These are phyloP conservation scores for Penicillium freii DNA, from an alignment of 2,329 filamentous ascomycete genomes.

Conservation along the genomic window DNA sequence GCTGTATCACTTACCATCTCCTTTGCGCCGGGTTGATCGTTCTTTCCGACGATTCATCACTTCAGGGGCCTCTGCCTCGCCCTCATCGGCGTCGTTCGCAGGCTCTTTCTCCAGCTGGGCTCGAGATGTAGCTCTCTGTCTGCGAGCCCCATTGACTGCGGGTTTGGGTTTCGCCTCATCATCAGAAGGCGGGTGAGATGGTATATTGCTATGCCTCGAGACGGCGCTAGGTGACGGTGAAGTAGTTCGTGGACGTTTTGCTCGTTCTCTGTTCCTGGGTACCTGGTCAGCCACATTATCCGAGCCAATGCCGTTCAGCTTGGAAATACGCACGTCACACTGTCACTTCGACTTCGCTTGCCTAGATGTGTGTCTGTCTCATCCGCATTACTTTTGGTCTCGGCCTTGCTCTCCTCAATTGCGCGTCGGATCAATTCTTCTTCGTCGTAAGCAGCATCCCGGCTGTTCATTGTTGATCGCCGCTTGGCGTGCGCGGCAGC, in stretches of 20 bases:
- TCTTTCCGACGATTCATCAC: slow-evolving; percentile 77
- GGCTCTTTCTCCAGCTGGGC: slow-evolving; percentile 51
- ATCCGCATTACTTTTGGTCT: slow-evolving; percentile 58
- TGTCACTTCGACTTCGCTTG: slow-evolving; percentile 85
- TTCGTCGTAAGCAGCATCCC: slow-evolving; percentile 92
- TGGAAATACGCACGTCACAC: slow-evolving; percentile 74
- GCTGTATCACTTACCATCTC: slow-evolving; percentile 62
- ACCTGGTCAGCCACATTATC: slow-evolving; percentile 26
- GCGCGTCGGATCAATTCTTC: slow-evolving; percentile 84
- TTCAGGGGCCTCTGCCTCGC: slow-evolving; percentile 70
- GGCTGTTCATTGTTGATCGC: slow-evolving; percentile 95
- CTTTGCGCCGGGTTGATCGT: slow-evolving; percentile 74
- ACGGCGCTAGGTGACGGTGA: slow-evolving; percentile 68
- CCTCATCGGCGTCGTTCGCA: slow-evolving; percentile 55
- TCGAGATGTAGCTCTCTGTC: slow-evolving; percentile 57
- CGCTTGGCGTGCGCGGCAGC: slow-evolving; percentile 67
- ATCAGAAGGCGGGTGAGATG: slow-evolving; percentile 56
- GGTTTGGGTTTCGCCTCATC: slow-evolving; percentile 57
- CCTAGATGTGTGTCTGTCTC: slow-evolving; percentile 60
- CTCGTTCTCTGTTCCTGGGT: slow-evolving; percentile 64
- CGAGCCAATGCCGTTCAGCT: slow-evolving; percentile 19
- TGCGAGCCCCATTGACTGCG: slow-evolving; percentile 50
- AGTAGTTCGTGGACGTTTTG: slow-evolving; percentile 80
- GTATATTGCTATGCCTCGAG: slow-evolving; percentile 48
- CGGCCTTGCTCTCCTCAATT: slow-evolving; percentile 92